Conservation (phyloP, 768 basidiomycete species). For the Phylloporus sp. region DNA sequence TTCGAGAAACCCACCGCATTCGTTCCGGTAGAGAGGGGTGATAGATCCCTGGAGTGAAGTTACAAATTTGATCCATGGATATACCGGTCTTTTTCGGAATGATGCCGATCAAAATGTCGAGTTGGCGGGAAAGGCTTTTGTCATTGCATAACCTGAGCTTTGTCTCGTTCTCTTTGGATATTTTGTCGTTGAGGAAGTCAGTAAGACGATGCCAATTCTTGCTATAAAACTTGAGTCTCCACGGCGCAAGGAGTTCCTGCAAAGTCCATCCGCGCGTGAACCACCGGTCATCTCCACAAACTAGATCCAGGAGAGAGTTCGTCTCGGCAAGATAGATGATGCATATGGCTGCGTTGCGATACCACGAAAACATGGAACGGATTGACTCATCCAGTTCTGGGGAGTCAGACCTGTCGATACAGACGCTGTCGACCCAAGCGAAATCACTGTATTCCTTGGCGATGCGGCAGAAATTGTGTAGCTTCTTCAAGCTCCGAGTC, state of each 20-base stretch:
- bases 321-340: not conserved
- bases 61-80: not conserved
- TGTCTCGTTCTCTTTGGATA: not conserved
- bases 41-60: not conserved
- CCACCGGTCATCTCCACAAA: not conserved
- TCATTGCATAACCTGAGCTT: not conserved
- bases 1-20: not conserved
- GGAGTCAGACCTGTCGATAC: not conserved
- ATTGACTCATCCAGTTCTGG: constrained; percentile 1
- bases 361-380: constrained; percentile 5
- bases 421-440: constrained; percentile 1
- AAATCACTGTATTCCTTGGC: not conserved
- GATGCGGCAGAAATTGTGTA: not conserved
- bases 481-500: not conserved
- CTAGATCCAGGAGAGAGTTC: not conserved
- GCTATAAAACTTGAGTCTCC: not conserved
- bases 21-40: not conserved
- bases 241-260: constrained; percentile 1
- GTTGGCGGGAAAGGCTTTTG: not conserved
- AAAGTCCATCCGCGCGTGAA: constrained; percentile 3
- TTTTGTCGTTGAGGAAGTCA: not conserved
- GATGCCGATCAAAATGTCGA: not conserved
- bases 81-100: not conserved
- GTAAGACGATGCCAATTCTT: not conserved
- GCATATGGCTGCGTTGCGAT: not conserved